Evolutionary conservation across 352 stramenopile genomes (phyloP), one percentile per base, ranked within the genome.

Genomic region (Pythium chondricola): DNA sequence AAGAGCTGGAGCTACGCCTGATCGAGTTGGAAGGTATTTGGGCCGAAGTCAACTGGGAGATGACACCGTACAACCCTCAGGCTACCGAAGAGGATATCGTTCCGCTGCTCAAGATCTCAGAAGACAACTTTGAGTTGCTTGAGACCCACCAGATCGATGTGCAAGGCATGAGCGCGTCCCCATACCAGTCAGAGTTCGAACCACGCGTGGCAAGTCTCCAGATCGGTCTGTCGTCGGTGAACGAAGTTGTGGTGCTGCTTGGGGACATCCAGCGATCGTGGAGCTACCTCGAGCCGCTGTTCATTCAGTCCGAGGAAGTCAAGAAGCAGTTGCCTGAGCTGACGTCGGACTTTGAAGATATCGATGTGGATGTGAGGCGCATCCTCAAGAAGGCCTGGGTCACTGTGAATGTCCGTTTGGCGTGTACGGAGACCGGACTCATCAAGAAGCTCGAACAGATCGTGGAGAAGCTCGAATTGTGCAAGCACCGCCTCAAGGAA

Each of bases 141-240:
- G 94, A 99, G 65, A 97, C 88, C 16, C 93, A 99, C 61, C 95
- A 98, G 67, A 92, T 98, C 25, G 76, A 95, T 48, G 88, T 98
- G 17, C 95, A 99, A 69, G 87, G 89, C 29, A 98, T 99, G 94
- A 91, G 92, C 48, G 86, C 89, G 4, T 97, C 86, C 16, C 92
- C 93, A 2, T 98, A 98, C 52, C 78, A 98, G 21, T 93, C 82
- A 1, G 89, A 98, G 48, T 99, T 99, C 66, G 83, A 98, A 55
- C 68, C 77, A 25, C 82, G 96, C 33, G 90, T 98, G 7, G 72
- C 82, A 24, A 75, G 65, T 50, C 88, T 96, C 42, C 91, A 98
- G 44, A 68, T 83, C 18, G 81, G 79, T 11, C 65, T 98, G 6
- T 86, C 83, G 2, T 86, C 74, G 6, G 78, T 96, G 25, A 93